Conservation (phyloP, 1,139 yeast species). For the Blastobotrys ciferrii region DNA sequence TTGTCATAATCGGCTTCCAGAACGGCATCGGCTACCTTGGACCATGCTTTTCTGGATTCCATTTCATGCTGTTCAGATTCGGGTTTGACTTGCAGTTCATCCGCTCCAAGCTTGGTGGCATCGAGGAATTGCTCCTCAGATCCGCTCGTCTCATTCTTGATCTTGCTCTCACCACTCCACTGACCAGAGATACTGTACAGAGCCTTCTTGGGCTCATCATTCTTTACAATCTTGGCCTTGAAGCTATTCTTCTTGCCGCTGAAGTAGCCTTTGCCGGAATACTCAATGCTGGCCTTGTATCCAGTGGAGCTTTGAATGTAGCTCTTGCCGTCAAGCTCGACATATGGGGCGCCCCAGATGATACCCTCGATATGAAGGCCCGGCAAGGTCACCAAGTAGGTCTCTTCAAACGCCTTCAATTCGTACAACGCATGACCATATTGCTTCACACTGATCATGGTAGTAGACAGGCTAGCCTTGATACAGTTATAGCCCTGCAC, state of each 20-base stretch:
- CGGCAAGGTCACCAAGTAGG: constrained; percentile 82
- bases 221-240: constrained; percentile 75
- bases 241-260: constrained; percentile 93
- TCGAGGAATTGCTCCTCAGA: constrained; percentile 64
- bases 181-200: constrained; percentile 81
- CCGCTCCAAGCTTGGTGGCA: constrained; percentile 52
- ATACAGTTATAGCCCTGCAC: constrained; percentile 89
- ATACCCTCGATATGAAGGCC: constrained; percentile 95
- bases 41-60: constrained; percentile 86
- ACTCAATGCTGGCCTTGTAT: constrained; percentile 69
- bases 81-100: constrained; percentile 69
- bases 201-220: constrained; percentile 57
- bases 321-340: constrained; percentile 75
- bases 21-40: constrained; percentile 83
- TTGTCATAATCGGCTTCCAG: constrained; percentile 67
- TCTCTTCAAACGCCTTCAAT: constrained; percentile 57
- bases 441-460: constrained; percentile 81
- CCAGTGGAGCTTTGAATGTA: constrained; percentile 82
- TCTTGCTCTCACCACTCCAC: constrained; percentile 77
- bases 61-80: constrained; percentile 69
- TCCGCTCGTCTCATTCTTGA: constrained; percentile 37
- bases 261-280: constrained; percentile 90
- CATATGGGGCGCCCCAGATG: constrained; percentile 84
- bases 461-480: constrained; percentile 77
- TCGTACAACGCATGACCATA: constrained; percentile 82